Percentiles rank a stretch among this genome's conserved stretches.
These are phyloP conservation scores for Camelina laxa DNA, from an alignment of 345 rosid species.

Conservation along the genomic window DNA sequence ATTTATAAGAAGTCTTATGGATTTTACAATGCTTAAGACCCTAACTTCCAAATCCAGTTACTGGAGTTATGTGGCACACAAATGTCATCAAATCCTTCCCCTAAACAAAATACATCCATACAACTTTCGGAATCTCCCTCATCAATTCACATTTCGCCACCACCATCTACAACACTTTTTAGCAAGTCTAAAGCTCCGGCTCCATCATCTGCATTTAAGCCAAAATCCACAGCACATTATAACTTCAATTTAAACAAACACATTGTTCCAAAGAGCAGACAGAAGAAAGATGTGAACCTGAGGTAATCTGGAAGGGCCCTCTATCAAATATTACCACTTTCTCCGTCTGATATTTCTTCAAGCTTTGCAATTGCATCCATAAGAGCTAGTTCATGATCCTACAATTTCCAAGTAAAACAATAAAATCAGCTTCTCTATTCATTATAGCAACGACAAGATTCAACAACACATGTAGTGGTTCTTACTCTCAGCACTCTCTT, in stretches of 20 bases:
- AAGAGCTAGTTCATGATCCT: slow-evolving; percentile 96
- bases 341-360: slow-evolving; percentile 94
- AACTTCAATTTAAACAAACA: slow-evolving; percentile 18
- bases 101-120: slow-evolving; percentile 42
- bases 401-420: slow-evolving; percentile 29
- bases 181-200: slow-evolving; percentile 36
- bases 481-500: slow-evolving; percentile 85
- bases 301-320: slow-evolving; percentile 15
- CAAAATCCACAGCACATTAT: slow-evolving; percentile 21
- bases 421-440: slow-evolving; percentile 16
- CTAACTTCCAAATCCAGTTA: slow-evolving; percentile 39
- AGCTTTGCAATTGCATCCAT: slow-evolving; percentile 88
- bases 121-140: slow-evolving; percentile 32
- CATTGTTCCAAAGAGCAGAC: slow-evolving; percentile 5
- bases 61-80: slow-evolving; percentile 35
- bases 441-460: not conserved
- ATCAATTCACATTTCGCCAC: slow-evolving; percentile 29
- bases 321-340: slow-evolving; percentile 77
- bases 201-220: slow-evolving; percentile 36
- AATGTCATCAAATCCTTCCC: slow-evolving; percentile 37
- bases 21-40: slow-evolving; percentile 42
- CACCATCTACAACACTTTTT: slow-evolving; percentile 36
- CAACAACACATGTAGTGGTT: slow-evolving; percentile 8
- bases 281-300: slow-evolving; percentile 36
- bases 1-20: slow-evolving; percentile 32